These are phyloP conservation scores for Balansia obtecta DNA, from an alignment of 2,329 filamentous ascomycete genomes.

Conservation along the genomic window DNA sequence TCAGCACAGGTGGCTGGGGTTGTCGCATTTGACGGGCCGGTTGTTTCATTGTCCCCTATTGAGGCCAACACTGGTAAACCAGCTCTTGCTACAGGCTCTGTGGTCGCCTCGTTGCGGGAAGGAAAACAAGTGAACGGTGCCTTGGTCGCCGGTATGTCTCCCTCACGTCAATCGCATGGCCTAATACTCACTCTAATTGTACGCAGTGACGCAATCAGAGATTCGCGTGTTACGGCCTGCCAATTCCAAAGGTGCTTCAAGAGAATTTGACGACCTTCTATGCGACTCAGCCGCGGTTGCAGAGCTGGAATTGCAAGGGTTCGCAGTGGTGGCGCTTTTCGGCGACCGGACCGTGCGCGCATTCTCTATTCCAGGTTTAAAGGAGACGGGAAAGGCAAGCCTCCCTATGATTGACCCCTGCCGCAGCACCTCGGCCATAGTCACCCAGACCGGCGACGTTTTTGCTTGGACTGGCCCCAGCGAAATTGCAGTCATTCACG, in stretches of 20 bases:
- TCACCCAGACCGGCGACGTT: slow-evolving; percentile 69
- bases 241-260: slow-evolving; percentile 78
- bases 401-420: slow-evolving; percentile 62
- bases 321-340: slow-evolving; percentile 73
- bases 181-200: background rate
- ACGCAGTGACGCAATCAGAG: slow-evolving; percentile 51
- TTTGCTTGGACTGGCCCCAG: slow-evolving; percentile 83
- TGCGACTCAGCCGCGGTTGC: slow-evolving; percentile 74
- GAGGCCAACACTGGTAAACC: slow-evolving; percentile 63
- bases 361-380: slow-evolving; percentile 77
- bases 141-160: slow-evolving; percentile 56
- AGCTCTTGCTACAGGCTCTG: slow-evolving; percentile 61
- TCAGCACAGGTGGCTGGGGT: slow-evolving; percentile 59
- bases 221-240: slow-evolving; percentile 83
- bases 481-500: slow-evolving; percentile 69
- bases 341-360: slow-evolving; percentile 69
- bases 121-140: slow-evolving; percentile 69
- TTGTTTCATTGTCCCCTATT: slow-evolving; percentile 71
- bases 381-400: slow-evolving; percentile 61
- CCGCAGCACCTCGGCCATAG: slow-evolving; percentile 55
- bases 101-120: slow-evolving; percentile 64
- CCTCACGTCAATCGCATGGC: background rate
- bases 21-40: slow-evolving; percentile 49
- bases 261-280: slow-evolving; percentile 70
- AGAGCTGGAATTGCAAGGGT: slow-evolving; percentile 60